Conservation (phyloP, 1,284 basidiomycete species). For the Schizophyllum amplum region DNA sequence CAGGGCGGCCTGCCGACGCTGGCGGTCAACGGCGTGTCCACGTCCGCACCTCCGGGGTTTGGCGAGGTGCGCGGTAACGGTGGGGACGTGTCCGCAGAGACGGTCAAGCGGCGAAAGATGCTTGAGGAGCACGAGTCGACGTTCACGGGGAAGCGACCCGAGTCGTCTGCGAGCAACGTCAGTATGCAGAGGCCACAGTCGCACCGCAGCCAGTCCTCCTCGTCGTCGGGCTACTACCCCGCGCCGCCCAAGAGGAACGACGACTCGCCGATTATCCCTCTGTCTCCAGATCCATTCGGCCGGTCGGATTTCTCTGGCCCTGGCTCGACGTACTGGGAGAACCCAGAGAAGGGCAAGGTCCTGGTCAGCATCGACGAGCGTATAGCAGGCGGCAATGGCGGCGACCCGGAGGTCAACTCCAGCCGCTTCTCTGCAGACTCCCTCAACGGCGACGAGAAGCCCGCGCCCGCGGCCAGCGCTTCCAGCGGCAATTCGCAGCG, state of each 20-base stretch:
- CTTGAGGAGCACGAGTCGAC: constrained; percentile 38
- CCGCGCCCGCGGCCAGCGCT: constrained; percentile 14
- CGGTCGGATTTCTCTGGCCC: constrained; percentile 31
- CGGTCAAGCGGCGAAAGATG: constrained; percentile 43
- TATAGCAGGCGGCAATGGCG: no score
- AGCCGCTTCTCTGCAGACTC: constrained; percentile 75
- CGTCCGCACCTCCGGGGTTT: constrained; percentile 39
- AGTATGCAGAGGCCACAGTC: constrained; percentile 12
- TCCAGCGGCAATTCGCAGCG: constrained; percentile 19
- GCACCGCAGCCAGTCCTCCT: neutral
- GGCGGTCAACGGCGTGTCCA: constrained; percentile 60
- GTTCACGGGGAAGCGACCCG: constrained; percentile 33
- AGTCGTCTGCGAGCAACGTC: constrained; percentile 9
- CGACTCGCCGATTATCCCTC: constrained; percentile 50
- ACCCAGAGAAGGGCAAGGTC: constrained; percentile 6
- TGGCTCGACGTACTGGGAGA: constrained; percentile 17
- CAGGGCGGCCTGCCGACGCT: constrained; percentile 39
- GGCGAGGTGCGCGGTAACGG: constrained; percentile 43
- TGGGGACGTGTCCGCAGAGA: constrained; percentile 39
- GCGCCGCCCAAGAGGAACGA: constrained; percentile 11
- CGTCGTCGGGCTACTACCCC: neutral
- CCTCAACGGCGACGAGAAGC: constrained; percentile 30
- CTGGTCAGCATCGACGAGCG: constrained; percentile 1
- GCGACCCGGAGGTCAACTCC: neutral
- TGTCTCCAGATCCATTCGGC: constrained; percentile 74